Evolutionary conservation across 2,329 filamentous ascomycete species (phyloP), one percentile per base, ranked within the genome.

Genomic region (Xylariaceae sp.): DNA sequence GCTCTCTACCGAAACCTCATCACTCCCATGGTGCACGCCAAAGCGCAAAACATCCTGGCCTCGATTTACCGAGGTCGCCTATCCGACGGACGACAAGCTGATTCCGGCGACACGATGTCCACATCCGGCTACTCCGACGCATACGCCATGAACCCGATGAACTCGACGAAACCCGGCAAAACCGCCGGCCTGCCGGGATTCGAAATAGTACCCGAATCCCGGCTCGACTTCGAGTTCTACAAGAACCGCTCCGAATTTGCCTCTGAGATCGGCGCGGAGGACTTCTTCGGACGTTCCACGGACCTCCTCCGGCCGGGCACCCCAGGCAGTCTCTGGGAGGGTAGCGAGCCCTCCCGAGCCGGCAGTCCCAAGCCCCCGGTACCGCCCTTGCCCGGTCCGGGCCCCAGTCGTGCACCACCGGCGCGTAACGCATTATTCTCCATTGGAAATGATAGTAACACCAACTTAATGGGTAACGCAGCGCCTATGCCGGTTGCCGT

Each of bases 181-280:
- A 65, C 67, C 3, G 76, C 71, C 52, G 64, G 69, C 10, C 68
- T 88, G 4, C 85, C 88, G 0, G 90, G 91, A 0, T 97, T 97
- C 73, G 93, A 97, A 74, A 86, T 96, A 59, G 92, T 97, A 0
- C 86, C 89, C 0, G 93, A 97, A 68, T 83, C 83, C 57, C 86
- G 91, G 53, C 87, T 96, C 73, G 92, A 96, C 72, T 96, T 95
- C 71, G 87, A 91, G 61, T 93, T 91, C 75, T 97, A 87, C 80
- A 97, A 96, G 75, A 88, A 96, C 73, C 82, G 91, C 1, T 83
- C 89, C 1, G 93, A 97, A 66, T 97, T 97, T 74, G 86, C 86
- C 1, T 88, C 92, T 9, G 90, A 94, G 57, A 88, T 92, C 65
- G 91, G 91, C n/a, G 92, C 89, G 4, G 89, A 88, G 18, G 82